Evolutionary conservation across 495 filamentous ascomycete species (phyloP).

Genomic region (Hypomontagnella monticulosa): DNA sequence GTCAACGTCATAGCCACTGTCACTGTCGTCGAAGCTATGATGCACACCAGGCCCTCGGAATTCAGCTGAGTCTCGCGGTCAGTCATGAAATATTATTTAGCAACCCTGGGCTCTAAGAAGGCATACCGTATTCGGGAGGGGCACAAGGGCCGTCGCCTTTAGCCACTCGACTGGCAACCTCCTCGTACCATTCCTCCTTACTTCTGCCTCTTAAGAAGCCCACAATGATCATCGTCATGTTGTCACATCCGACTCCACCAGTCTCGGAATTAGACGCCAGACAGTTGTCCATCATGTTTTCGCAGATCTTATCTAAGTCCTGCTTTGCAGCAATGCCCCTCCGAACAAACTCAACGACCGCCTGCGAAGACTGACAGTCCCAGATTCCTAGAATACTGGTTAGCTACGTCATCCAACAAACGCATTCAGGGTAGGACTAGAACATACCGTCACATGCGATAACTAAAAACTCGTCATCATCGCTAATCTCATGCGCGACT

Average conservation of each 20-base stretch:
- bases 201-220: conserved; percentile 88
- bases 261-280: conserved; percentile 96
- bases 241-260: conserved; percentile 97
- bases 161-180: conserved; percentile 91
- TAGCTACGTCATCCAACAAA: conserved; percentile 40
- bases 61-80: conserved; percentile 73
- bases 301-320: conserved; percentile 89
- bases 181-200: conserved; percentile 98
- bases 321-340: conserved; percentile 96
- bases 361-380: conserved; percentile 98
- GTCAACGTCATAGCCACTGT: conserved; percentile 91
- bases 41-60: conserved; percentile 92
- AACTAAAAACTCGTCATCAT: conserved; percentile 97
- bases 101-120: conserved; percentile 56
- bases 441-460: conserved; percentile 91
- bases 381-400: conserved; percentile 79
- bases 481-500: conserved; percentile 83
- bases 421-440: neutral
- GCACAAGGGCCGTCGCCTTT: conserved; percentile 98
- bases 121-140: conserved; percentile 98
- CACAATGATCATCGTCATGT: conserved; percentile 97
- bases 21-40: conserved; percentile 90
- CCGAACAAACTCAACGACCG: conserved; percentile 95
- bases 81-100: conserved; percentile 54
- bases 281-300: conserved; percentile 99